These are phyloP conservation scores for Clathrus columnatus DNA, from an alignment of 768 basidiomycete species.

Conservation along the genomic window DNA sequence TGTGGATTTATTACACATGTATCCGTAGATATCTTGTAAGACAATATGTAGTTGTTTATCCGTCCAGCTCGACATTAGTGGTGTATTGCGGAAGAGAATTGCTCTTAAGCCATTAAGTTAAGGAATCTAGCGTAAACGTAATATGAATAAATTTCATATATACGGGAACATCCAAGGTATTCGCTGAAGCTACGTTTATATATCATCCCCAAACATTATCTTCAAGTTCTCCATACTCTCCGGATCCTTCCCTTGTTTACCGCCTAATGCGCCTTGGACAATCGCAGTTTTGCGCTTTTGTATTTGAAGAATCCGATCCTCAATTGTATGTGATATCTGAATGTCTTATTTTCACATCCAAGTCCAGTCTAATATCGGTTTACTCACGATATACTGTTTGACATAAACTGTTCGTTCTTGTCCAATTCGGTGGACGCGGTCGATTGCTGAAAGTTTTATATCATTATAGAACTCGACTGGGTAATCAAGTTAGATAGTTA, in stretches of 20 bases:
- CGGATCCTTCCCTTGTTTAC: slow-evolving; percentile 43
- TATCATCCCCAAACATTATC: slow-evolving; percentile 58
- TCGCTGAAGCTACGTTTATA: too few relatives aligned
- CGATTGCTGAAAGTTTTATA: slow-evolving; percentile 47
- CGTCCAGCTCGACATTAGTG: too few relatives aligned
- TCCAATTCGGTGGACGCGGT: slow-evolving; percentile 78
- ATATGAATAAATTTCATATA: too few relatives aligned
- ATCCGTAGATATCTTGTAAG: too few relatives aligned
- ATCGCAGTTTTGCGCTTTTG: slow-evolving; percentile 85
- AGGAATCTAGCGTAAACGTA: too few relatives aligned
- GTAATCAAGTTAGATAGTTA: slow-evolving; percentile 15
- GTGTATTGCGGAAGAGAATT: too few relatives aligned
- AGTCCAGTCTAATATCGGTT: too few relatives aligned
- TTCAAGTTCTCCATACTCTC: slow-evolving; percentile 78
- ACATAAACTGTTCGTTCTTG: slow-evolving; percentile 78
- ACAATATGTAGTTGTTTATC: too few relatives aligned
- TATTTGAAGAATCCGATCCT: slow-evolving; percentile 69
- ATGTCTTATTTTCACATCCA: background rate
- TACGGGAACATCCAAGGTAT: too few relatives aligned
- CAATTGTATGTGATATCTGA: slow-evolving; percentile 67
- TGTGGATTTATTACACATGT: too few relatives aligned
- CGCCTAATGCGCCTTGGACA: slow-evolving; percentile 74
- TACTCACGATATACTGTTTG: slow-evolving; percentile 70
- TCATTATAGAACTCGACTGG: background rate
- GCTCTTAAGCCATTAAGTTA: too few relatives aligned